A percentile compares a stretch with the other conserved stretches of the same genome.
Conservation (phyloP, 345 rosid genomes). For the Ceriops decandra region DNA sequence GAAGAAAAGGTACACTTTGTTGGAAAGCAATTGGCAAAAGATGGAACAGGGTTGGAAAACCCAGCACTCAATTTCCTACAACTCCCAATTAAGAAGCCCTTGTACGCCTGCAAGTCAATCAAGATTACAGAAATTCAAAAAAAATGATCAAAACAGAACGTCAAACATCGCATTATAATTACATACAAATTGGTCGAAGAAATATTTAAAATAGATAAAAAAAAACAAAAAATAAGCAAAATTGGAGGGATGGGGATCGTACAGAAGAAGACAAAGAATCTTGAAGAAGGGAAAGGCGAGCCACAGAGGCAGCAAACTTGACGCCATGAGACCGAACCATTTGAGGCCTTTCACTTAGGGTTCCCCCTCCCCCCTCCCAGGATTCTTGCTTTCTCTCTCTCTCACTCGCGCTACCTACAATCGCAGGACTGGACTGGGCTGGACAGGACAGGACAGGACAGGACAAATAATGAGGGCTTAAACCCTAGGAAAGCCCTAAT, state of each 20-base stretch:
- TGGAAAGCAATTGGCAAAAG: constrained; percentile 25
- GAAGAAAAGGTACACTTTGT: constrained; percentile 35
- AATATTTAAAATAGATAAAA: background rate
- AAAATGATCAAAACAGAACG: background rate
- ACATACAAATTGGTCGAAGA: background rate
- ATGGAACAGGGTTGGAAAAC: constrained; percentile 24
- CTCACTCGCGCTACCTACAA: no score
- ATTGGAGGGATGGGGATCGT: constrained; percentile 3
- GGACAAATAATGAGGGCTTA: constrained; percentile 2
- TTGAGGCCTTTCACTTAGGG: constrained; percentile 4
- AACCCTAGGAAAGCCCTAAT: constrained; percentile 42
- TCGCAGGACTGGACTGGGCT: no score
- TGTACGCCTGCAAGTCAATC: constrained; percentile 35
- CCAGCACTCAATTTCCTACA: constrained; percentile 43
- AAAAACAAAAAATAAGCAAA: background rate
- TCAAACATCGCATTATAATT: no score
- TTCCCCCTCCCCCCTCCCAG: no score
- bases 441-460: no score
- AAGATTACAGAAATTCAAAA: background rate
- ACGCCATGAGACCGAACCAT: constrained; percentile 69
- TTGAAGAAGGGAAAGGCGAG: constrained; percentile 44
- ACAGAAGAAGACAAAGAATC: constrained; percentile 39
- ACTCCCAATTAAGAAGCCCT: constrained; percentile 34
- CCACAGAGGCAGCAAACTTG: constrained; percentile 46
- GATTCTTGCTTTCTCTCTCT: no score